Conservation (phyloP, 2,329 filamentous ascomycete genomes). For the Periglandula ipomoeae region DNA sequence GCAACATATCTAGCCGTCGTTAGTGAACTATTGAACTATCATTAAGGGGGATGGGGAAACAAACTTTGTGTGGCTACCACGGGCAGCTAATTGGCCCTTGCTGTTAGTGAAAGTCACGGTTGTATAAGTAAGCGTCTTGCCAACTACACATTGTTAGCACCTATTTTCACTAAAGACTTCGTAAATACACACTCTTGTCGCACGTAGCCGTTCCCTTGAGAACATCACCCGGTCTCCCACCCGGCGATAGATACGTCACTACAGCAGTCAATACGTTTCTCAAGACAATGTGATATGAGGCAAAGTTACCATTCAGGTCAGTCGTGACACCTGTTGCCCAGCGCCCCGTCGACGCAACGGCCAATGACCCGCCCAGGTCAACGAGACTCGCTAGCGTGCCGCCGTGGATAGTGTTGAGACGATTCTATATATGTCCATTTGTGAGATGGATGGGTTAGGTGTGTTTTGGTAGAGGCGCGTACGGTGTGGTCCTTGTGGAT, state of each 20-base stretch:
- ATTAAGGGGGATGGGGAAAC: slow-evolving; percentile 13
- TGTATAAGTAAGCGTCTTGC: slow-evolving; percentile 55
- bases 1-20: slow-evolving; percentile 35
- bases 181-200: slow-evolving; percentile 51
- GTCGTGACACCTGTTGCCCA: slow-evolving; percentile 57
- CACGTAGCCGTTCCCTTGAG: slow-evolving; percentile 48
- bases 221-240: slow-evolving; percentile 47
- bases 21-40: too few species aligned
- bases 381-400: slow-evolving; percentile 72
- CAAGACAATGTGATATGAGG: background rate
- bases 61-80: slow-evolving; percentile 59
- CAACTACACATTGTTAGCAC: slow-evolving; percentile 37
- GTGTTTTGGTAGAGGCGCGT: slow-evolving; percentile 12
- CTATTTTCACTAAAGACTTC: too few species aligned
- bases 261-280: background rate
- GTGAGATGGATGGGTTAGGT: background rate
- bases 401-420: slow-evolving; percentile 66
- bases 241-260: slow-evolving; percentile 56
- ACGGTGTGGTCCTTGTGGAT: slow-evolving; percentile 70
- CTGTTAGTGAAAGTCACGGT: slow-evolving; percentile 49
- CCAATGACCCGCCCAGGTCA: slow-evolving; percentile 55
- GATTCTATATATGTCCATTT: slow-evolving; percentile 44
- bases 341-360: slow-evolving; percentile 54
- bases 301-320: slow-evolving; percentile 46
- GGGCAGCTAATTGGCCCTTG: slow-evolving; percentile 49